Evolutionary conservation across 2,329 filamentous ascomycete species (phyloP), one percentile per base, ranked within the genome.

Genomic region (Stemphylium lycopersici): DNA sequence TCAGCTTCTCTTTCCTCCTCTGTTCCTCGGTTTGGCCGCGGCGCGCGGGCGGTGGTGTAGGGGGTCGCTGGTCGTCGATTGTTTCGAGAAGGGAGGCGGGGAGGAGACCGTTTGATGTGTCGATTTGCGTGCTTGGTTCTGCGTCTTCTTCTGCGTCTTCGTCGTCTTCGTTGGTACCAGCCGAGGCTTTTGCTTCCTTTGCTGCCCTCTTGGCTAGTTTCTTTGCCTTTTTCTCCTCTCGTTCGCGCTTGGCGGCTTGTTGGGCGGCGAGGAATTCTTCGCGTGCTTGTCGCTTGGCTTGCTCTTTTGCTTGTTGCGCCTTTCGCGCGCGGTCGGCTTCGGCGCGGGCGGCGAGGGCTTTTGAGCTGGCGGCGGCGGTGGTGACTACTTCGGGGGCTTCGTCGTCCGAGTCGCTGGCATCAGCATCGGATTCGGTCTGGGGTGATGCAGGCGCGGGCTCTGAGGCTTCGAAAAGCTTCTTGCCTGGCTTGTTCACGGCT

Each of bases 81-180:
- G 77, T 76, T 45, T 79, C 79, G 43, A 84, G 68, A 37, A 84
- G 78, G 20, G 81, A 79, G 46, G 79, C 77, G 4, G 82, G 82
- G 31, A 84, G 78, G 18, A 83, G 74, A 34, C 76, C 77, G 5
- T 81, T 81, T 11, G 83, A 75, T 62, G 70, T 66, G 66, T 58
- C 71, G 52, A 67, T 43, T 6, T 61, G n/a, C 31, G 48, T 15
- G 42, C 51, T 51, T 6, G 55, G 42, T 34, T 50, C 22, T 6
- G 22, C 11, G 20, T 38, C 38, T 18, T 43, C 29, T 29, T 61
- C 52, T 24, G 22, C 4, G 24, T 56, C 48, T 10, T 55, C 61
- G 29, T 46, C 33, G 20, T 48, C 11, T 20, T 20, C 24, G 10
- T 36, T 33, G 18, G 41, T n/a, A 33, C 48, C 39, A 31, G 51